Base-by-base conservation (phyloP, 441 rosid genomes). In the Arabidopsis hybrid region DNA sequence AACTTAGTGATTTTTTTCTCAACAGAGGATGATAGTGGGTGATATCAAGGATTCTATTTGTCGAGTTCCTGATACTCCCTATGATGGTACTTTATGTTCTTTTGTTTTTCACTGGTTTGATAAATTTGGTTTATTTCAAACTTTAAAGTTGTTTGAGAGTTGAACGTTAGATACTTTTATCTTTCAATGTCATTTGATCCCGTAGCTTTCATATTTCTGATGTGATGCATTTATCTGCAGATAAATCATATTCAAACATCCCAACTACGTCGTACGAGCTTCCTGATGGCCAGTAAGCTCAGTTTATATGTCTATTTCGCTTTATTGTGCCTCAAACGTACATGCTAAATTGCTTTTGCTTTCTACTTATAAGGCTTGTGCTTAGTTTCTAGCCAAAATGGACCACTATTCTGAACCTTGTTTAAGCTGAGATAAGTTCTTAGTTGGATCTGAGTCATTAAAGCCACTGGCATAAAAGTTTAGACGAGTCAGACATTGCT, bases 221-320 rank as follows among this genome's bases (percentile, higher is more conserved):
- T 57, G 18, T 72, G 49, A 21, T 71, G 8, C 43, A 14, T 66
- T 76, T 78, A 62, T 62, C 59, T 69, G 78, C 91, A 96, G 99
- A 96, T 79, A 86, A 69, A 71, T 81, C 93, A 26, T 96, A 96
- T 79, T 89, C 99, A 75, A 96, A 96, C 83, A 92, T 96, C 80
- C 99, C 98, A 40, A 96, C 89, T 88, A 93, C 99, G 63, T 88
- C 98, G 2, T 96, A 96, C 62, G 99, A 96, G 85, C 97, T 96
- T 79, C 99, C 99, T 63, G 99, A 96, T 88, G 99, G 99, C 92
- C 99, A 92, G 99, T 93, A 86, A 92, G 97, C 83, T 45, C 63
- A 61, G 18, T 67, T 56, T 60, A 34, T 65, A 47, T 45, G 17
- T 51, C 49, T 61, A 52, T 43, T 42, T 2, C 18, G 3, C 14